Base-by-base conservation (phyloP, 2,329 filamentous ascomycete genomes). In the Mariannaea sp. region DNA sequence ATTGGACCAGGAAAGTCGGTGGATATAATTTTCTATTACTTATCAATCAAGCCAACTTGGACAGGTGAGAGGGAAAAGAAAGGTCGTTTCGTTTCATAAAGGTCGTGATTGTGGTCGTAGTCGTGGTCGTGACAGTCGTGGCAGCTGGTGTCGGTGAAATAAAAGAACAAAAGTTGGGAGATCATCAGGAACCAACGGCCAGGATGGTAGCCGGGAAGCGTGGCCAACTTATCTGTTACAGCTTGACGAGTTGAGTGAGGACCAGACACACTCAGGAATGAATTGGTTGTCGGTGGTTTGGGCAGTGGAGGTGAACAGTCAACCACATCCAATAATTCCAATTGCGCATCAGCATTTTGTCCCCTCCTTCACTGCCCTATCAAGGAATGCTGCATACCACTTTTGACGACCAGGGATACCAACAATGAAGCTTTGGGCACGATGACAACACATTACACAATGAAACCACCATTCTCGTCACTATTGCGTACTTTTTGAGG, bases 11-110 rank as follows among this genome's bases (percentile, higher is more conserved):
- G 46, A 5, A 10, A 7, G 13, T 10, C 7, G 9, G 40, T 39
- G 35, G 26, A 8, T 5, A 8, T 5, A 40, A 20, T 36, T n/a
- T 33, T 33, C 16, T 24, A 24, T n/a, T n/a, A n/a, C n/a, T n/a
- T n/a, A n/a, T n/a, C n/a, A n/a, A n/a, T n/a, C n/a, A n/a, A 16
- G n/a, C 14, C n/a, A 12, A 12, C 26, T 12, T 27, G 26, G 26
- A 27, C 26, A n/a, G n/a, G n/a, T n/a, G n/a, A n/a, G n/a, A n/a
- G n/a, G n/a, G n/a, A n/a, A 17, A 27, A 38, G 43, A 44, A 30
- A 45, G 35, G 24, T 49, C 55, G 56, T 64, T 65, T 65, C 56
- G 62, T 61, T 61, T 65, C 60, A 43, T 49, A 24, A 48, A 49
- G 35, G 35, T 47, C 45, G 13, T 30, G 26, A 38, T 52, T 22